Base-by-base conservation (phyloP, 805 yeast genomes). In the Cyberlindnera nakhonratchasimensis region DNA sequence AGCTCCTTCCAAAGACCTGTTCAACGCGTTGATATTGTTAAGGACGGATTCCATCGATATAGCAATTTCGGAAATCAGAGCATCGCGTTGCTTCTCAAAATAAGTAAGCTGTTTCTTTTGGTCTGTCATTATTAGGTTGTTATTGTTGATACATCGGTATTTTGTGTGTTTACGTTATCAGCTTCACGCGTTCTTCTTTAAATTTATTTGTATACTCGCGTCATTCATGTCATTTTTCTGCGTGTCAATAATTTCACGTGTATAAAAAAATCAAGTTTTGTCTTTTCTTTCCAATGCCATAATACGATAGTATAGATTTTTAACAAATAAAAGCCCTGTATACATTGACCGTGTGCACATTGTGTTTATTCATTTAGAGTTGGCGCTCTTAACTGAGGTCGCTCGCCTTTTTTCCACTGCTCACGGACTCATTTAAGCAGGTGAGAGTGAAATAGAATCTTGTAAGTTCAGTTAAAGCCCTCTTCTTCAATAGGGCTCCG, bases 41-140 rank as follows among this genome's bases (percentile, higher is more conserved):
- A 82, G 66, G 6, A 83, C 83, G 0, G 82, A 72, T 51, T 81
- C 88, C 75, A 84, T 72, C 10, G 79, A 66, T n/a, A 61, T 54
- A 2, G 79, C 62, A 34, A 80, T 78, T 46, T 80, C 83, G 32
- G 76, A 71, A n/a, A 80, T 64, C 29, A 80, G 66, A 17, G 69
- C 58, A 46, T 79, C 83, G 14, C 86, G 64, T 48, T 80, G 84
- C 46, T 71, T 74, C 47, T 78, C 84, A 51, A 80, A 80, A 43
- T 72, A 71, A 18, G 66, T 55, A 10, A 48, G 47, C 16, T 45
- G 47, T 13, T 32, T n/a, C 31, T 53, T 42, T 11, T 19, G 34
- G 23, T 31, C 34, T 19, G 34, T 5, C 34, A 31, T 31, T 20
- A 19, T 4, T 26, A 14, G 12, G 12, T 12, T 8, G 8, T 12